Conservation (phyloP, 2,329 filamentous ascomycete genomes). For the Gyromitra esculenta region DNA sequence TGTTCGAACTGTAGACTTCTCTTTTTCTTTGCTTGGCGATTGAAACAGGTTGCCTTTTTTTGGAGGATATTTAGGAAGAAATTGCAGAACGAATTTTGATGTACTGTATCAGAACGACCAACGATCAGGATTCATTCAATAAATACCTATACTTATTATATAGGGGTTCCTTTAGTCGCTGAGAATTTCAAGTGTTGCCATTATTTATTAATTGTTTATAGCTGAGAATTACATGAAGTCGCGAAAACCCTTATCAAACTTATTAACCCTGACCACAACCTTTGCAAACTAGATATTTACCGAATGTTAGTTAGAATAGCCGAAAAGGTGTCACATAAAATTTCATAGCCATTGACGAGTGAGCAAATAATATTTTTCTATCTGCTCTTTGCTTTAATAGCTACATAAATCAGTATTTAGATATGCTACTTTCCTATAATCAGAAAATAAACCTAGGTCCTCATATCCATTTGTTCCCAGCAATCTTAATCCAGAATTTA, state of each 20-base stretch:
- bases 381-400: no score
- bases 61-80: not conserved
- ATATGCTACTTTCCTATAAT: no score
- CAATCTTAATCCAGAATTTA: not conserved
- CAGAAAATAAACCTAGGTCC: not conserved
- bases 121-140: not conserved
- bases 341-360: no score
- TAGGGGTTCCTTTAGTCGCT: no score
- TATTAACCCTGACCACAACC: no score
- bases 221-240: no score
- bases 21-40: not conserved
- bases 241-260: no score
- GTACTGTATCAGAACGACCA: not conserved
- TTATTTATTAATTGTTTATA: not conserved
- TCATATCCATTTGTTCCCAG: not conserved
- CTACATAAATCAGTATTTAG: no score
- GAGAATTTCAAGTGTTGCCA: not conserved
- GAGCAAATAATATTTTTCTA: no score
- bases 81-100: not conserved
- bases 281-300: no score
- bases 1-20: not conserved
- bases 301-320: no score
- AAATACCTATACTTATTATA: not conserved
- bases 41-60: not conserved
- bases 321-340: no score